Evolutionary conservation across 192 early-diverging fungal genomes (phyloP).

Genomic region (Podila horticola): DNA sequence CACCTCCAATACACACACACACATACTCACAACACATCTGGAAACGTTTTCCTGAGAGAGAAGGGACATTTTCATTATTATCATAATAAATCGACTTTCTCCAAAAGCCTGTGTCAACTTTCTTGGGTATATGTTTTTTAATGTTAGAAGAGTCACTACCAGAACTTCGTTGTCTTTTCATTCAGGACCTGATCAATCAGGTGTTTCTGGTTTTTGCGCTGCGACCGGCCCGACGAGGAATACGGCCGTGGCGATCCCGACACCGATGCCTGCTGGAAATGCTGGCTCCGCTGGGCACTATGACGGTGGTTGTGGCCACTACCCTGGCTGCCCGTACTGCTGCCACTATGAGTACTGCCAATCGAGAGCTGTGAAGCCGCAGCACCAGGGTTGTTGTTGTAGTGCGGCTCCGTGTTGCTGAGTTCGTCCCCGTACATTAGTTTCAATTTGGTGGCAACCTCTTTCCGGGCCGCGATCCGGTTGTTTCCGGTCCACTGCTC

Average conservation of each 20-base stretch:
- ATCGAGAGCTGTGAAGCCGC: background rate
- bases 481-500: constrained; percentile 39
- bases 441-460: constrained; percentile 37
- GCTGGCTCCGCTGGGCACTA: background rate
- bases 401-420: background rate
- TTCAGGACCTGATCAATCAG: constrained; percentile 29
- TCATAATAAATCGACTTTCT: too few species aligned
- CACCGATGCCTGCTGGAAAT: background rate
- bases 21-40: too few species aligned
- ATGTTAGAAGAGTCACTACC: background rate
- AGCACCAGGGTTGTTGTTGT: background rate
- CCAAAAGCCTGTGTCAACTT: too few species aligned
- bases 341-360: background rate
- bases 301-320: background rate
- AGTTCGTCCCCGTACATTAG: constrained; percentile 8
- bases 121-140: too few species aligned
- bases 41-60: too few species aligned
- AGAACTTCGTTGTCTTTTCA: constrained; percentile 6
- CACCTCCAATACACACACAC: too few species aligned
- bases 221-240: constrained; percentile 4
- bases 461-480: constrained; percentile 8
- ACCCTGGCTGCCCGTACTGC: constrained; percentile 6
- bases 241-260: background rate
- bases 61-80: too few species aligned
- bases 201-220: constrained; percentile 31